These are phyloP conservation scores for Spiraea crenata DNA, from an alignment of 331 rosid species.

Conservation along the genomic window DNA sequence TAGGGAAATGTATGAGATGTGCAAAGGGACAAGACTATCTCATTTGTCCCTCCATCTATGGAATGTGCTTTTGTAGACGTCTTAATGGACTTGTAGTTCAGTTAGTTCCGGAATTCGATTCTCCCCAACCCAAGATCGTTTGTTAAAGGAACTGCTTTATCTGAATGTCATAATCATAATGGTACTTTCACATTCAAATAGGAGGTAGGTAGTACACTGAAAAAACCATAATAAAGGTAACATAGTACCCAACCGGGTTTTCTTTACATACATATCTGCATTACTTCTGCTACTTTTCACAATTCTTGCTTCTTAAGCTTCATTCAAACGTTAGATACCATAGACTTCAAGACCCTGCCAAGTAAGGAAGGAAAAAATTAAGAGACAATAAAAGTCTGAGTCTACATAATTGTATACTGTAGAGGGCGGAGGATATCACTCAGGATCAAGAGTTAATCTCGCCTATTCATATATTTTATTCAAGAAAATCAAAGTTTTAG, in stretches of 20 bases:
- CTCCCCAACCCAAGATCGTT: no score
- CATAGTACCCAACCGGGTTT: constrained; percentile 2
- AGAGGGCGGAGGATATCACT: no score
- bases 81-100: no score
- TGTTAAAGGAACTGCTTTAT: no score
- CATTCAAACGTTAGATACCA: constrained; percentile 13
- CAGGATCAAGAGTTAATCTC: no score
- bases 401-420: neutral
- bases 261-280: constrained; percentile 16
- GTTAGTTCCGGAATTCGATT: no score
- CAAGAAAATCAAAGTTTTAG: neutral
- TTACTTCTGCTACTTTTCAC: constrained; percentile 9
- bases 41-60: constrained; percentile 3
- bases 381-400: neutral
- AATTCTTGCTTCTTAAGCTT: constrained; percentile 5
- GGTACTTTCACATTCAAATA: constrained; percentile 5
- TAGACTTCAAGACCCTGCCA: constrained; percentile 38
- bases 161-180: neutral
- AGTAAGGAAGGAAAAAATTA: constrained; percentile 2
- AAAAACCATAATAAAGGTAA: neutral
- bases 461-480: no score
- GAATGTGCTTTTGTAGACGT: neutral
- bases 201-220: neutral
- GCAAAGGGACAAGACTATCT: neutral
- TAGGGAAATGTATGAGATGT: neutral